Conservation (phyloP, 352 stramenopile species). For the Phytophthora tentaculata region DNA sequence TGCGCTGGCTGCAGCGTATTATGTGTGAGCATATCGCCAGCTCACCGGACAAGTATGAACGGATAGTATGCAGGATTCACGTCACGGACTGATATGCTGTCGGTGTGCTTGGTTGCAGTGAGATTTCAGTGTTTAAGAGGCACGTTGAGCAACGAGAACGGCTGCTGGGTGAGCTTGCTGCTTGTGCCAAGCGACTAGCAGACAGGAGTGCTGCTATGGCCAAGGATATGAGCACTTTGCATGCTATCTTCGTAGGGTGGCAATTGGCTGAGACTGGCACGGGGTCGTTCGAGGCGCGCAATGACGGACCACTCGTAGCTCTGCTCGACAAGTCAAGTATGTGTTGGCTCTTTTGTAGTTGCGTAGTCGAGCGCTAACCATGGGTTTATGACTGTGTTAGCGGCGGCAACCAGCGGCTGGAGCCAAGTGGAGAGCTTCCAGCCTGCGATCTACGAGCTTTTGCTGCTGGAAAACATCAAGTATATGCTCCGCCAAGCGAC, state of each 20-base stretch:
- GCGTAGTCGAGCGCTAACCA: constrained; percentile 9
- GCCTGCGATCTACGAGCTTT: constrained; percentile 68
- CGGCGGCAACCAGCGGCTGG: constrained; percentile 50
- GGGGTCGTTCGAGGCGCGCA: constrained; percentile 17
- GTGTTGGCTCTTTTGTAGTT: constrained; percentile 9
- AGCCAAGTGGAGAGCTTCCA: constrained; percentile 55
- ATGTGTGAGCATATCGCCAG: constrained; percentile 35
- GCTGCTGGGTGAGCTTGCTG: constrained; percentile 50
- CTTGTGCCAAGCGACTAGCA: constrained; percentile 63
- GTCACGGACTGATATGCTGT: background rate
- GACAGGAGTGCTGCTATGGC: constrained; percentile 61
- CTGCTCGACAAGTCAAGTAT: constrained; percentile 59
- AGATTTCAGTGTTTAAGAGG: constrained; percentile 57
- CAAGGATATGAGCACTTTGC: constrained; percentile 59
- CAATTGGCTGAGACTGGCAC: constrained; percentile 45
- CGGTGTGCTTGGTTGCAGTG: constrained; percentile 26
- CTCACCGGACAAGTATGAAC: constrained; percentile 47
- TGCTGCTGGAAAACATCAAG: constrained; percentile 69
- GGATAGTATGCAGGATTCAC: background rate
- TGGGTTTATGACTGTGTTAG: constrained; percentile 24
- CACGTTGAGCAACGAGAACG: constrained; percentile 68
- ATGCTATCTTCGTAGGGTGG: constrained; percentile 67
- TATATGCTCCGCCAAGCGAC: constrained; percentile 66
- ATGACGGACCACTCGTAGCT: constrained; percentile 41
- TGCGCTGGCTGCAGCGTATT: constrained; percentile 75